Evolutionary conservation across 2,329 filamentous ascomycete genomes (phyloP).

Genomic region (Neurospora sp.): DNA sequence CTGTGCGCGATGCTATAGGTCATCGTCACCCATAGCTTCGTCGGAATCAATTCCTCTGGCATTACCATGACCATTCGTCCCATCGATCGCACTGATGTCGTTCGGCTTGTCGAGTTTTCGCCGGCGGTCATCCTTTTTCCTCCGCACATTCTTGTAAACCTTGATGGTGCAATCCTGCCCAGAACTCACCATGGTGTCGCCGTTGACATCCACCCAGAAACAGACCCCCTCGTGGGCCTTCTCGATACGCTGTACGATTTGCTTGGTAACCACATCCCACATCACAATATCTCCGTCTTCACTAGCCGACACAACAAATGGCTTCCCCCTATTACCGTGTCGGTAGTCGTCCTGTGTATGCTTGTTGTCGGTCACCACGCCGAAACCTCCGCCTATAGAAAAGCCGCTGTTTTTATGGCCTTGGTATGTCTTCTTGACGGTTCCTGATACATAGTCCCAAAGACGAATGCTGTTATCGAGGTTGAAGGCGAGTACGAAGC

Average conservation of each 20-base stretch:
- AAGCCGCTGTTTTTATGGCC: conserved; percentile 79
- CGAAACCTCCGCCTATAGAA: conserved; percentile 78
- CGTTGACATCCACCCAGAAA: conserved; percentile 55
- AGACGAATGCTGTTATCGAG: conserved; percentile 82
- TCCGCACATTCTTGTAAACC: conserved; percentile 31
- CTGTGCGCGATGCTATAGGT: conserved; percentile 35
- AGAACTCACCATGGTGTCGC: conserved; percentile 45
- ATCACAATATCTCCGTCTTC: conserved; percentile 78
- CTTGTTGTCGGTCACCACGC: conserved; percentile 31
- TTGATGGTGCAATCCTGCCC: conserved; percentile 45
- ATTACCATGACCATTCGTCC: conserved; percentile 13
- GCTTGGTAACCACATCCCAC: conserved; percentile 86
- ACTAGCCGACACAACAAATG: conserved; percentile 71
- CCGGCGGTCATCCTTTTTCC: conserved; percentile 3
- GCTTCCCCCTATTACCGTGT: conserved; percentile 25
- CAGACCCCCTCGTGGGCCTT: conserved; percentile 47
- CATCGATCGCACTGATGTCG: conserved; percentile 5
- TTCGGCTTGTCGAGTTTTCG: conserved; percentile 1
- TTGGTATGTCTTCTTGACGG: conserved; percentile 94
- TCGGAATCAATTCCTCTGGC: conserved; percentile 23
- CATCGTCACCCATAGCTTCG: conserved; percentile 37
- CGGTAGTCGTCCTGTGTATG: conserved; percentile 14
- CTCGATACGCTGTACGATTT: conserved; percentile 58
- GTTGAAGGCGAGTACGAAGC: conserved; percentile 84
- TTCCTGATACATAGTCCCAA: conserved; percentile 90